Conservation (phyloP, 2,329 filamentous ascomycete species). For the Thelonectria discophora region DNA sequence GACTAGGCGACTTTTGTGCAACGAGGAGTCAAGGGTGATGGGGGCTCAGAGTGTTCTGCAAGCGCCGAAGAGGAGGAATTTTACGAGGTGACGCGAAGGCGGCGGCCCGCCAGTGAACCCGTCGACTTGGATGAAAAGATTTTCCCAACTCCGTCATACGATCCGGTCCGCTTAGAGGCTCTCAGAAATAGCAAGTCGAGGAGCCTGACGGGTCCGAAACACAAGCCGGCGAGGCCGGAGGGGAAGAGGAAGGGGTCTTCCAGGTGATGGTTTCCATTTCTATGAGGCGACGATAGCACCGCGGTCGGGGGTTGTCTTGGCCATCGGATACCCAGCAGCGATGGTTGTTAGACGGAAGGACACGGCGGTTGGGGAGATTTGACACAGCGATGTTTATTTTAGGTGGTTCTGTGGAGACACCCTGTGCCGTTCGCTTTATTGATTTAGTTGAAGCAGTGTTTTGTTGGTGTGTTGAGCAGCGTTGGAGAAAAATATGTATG, state of each 20-base stretch:
- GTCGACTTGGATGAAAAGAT: too few species aligned
- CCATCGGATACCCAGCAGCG: slow-evolving; percentile 43
- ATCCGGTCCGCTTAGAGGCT: too few species aligned
- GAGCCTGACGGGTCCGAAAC: too few species aligned
- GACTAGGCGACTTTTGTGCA: slow-evolving; percentile 57
- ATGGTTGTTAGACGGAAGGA: slow-evolving; percentile 38
- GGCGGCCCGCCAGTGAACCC: too few species aligned
- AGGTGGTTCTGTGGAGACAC: slow-evolving; percentile 20
- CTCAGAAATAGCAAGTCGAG: too few species aligned
- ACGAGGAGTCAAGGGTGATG: neutral
- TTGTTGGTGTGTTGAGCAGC: slow-evolving; percentile 33
- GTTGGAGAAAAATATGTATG: slow-evolving; percentile 31
- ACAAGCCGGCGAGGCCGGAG: neutral
- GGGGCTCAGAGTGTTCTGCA: too few species aligned
- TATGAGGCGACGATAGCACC: slow-evolving; percentile 36
- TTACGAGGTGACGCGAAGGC: too few species aligned
- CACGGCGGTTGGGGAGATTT: slow-evolving; percentile 35
- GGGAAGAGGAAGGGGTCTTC: slow-evolving; percentile 17
- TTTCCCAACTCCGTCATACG: too few species aligned
- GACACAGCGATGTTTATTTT: slow-evolving; percentile 31
- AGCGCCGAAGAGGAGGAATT: too few species aligned
- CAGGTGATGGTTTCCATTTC: slow-evolving; percentile 36
- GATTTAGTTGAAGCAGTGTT: slow-evolving; percentile 30
- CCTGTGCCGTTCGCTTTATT: slow-evolving; percentile 31
- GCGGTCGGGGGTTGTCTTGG: slow-evolving; percentile 41